phyloP scores from a whole-genome alignment of 495 filamentous ascomycete genomes.

The Aspergillus biplanus region DNA sequence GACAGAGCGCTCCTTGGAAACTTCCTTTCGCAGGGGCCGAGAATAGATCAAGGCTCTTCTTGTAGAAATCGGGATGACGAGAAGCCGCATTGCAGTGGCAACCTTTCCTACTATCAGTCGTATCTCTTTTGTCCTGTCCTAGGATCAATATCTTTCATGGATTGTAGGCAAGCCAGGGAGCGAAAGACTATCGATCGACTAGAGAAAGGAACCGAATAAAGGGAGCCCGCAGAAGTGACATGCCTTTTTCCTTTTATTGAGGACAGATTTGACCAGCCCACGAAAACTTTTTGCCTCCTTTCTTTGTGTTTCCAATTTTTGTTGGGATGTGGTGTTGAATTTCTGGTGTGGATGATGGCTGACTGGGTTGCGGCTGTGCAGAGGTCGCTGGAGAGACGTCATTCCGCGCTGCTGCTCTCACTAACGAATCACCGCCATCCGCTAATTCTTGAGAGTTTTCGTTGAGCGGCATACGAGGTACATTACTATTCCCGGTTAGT shows the following conservation, averaged over 20 bases:
- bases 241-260: conserved; percentile 21
- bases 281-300: not conserved
- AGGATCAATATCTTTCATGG: conserved; percentile 12
- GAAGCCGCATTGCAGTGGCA: conserved; percentile 76
- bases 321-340: not conserved
- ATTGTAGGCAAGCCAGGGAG: conserved; percentile 18
- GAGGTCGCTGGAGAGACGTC: conserved; percentile 32
- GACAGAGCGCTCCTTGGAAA: conserved; percentile 52
- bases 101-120: conserved; percentile 1
- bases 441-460: not conserved
- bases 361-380: conserved; percentile 5
- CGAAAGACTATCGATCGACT: conserved; percentile 27
- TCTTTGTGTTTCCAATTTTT: not conserved
- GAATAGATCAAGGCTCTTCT: conserved; percentile 91
- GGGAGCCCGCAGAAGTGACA: conserved; percentile 24
- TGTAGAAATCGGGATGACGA: conserved; percentile 92
- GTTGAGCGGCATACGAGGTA: not conserved
- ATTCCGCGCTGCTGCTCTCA: conserved; percentile 33
- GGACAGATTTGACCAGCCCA: not conserved
- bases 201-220: conserved; percentile 22
- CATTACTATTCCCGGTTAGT: conserved; percentile 13
- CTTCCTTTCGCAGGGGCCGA: conserved; percentile 63
- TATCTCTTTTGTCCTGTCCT: not conserved
- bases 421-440: not conserved
- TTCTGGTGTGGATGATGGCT: not conserved